Conservation (phyloP, 495 filamentous ascomycete genomes). For the Elasticomyces elasticus region DNA sequence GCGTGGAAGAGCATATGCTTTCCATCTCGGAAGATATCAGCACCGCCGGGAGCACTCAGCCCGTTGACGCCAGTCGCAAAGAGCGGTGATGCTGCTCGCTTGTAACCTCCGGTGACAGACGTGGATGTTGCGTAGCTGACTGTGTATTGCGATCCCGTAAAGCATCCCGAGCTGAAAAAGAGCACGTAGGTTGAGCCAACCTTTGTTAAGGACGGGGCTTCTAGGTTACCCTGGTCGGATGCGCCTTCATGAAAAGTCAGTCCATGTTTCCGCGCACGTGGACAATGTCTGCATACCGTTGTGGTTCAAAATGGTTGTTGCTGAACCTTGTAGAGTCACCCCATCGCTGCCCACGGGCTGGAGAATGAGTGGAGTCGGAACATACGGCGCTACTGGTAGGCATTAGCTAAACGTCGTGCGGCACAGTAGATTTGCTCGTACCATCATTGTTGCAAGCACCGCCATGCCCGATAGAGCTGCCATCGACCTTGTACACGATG, state of each 20-base stretch:
- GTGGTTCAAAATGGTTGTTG: constrained; percentile 15
- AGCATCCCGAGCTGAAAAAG: constrained; percentile 21
- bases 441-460: constrained; percentile 17
- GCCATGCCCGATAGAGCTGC: constrained; percentile 19
- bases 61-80: constrained; percentile 18
- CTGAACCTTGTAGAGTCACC: constrained; percentile 1
- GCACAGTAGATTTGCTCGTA: too few species aligned
- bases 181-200: constrained; percentile 10
- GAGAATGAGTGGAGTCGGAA: constrained; percentile 18
- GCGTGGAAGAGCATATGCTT: constrained; percentile 24
- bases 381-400: constrained; percentile 7
- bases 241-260: not conserved
- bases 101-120: constrained; percentile 17
- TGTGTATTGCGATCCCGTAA: constrained; percentile 17
- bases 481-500: constrained; percentile 22
- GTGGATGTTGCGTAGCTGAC: constrained; percentile 19
- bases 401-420: too few species aligned
- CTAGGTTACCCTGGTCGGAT: constrained; percentile 15
- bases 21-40: constrained; percentile 17
- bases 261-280: not conserved
- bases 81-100: constrained; percentile 11
- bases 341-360: constrained; percentile 17
- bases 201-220: constrained; percentile 19
- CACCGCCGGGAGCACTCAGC: constrained; percentile 17
- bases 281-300: not conserved